phyloP scores from a whole-genome alignment of 2,329 filamentous ascomycete species.

The Diplodia seriata region DNA sequence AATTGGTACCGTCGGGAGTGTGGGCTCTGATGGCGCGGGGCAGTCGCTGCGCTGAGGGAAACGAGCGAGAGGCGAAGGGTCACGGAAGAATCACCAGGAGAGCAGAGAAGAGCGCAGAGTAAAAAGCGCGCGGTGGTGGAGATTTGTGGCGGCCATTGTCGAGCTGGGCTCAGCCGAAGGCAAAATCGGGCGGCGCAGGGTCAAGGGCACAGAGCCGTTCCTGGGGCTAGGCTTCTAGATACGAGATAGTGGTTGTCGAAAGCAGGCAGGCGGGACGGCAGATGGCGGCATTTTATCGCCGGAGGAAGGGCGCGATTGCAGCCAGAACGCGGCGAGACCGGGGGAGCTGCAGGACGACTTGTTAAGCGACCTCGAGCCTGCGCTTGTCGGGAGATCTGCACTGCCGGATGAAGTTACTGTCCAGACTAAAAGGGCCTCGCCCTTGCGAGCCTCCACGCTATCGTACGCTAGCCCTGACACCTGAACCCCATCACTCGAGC shows the following conservation, averaged over 20 bases:
- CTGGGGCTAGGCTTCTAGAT: conserved; percentile 23
- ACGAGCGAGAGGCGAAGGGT: not conserved
- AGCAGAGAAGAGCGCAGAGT: not conserved
- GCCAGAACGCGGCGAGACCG: conserved; percentile 6
- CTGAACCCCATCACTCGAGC: not conserved
- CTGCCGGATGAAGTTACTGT: not conserved
- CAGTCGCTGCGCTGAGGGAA: not conserved
- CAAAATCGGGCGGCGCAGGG: conserved; percentile 6
- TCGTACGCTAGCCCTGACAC: not conserved
- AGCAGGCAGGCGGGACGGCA: conserved; percentile 1
- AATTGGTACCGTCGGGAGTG: not conserved
- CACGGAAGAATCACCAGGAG: not conserved
- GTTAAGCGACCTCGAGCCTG: too few relatives aligned
- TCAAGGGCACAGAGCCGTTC: not conserved
- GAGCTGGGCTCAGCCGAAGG: conserved; percentile 12
- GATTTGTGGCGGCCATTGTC: conserved; percentile 21
- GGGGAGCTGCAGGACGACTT: not conserved
- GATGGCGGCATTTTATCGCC: conserved; percentile 14
- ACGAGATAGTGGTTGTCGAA: conserved; percentile 23
- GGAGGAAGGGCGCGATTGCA: not conserved
- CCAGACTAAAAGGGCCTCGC: not conserved
- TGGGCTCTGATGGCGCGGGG: not conserved
- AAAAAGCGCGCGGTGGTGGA: conserved; percentile 10
- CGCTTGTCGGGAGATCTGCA: conserved; percentile 14
- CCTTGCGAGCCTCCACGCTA: not conserved